These are phyloP conservation scores for Botrytis medusae DNA, from an alignment of 2,329 filamentous ascomycete genomes.

Conservation along the genomic window DNA sequence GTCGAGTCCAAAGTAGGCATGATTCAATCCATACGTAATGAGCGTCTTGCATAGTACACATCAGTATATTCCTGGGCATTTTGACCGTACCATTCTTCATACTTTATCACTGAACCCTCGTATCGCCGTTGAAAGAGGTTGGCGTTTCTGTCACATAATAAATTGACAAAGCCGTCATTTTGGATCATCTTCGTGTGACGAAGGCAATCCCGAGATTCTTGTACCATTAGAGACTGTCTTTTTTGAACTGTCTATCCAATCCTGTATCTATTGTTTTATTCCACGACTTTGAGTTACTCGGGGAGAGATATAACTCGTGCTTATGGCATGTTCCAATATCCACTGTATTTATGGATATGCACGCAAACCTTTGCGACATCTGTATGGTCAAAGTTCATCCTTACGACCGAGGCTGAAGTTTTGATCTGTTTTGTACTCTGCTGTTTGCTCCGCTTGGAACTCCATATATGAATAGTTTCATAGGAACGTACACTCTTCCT, in stretches of 20 bases:
- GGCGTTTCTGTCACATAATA: not conserved
- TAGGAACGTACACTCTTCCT: not conserved
- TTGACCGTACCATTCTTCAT: not conserved
- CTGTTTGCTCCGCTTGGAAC: not conserved
- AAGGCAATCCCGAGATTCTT: not conserved
- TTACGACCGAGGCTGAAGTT: not conserved
- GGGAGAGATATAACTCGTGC: slow-evolving; percentile 15
- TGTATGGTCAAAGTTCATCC: not conserved
- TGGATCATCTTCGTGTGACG: not conserved
- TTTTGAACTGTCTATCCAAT: not conserved
- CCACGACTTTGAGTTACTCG: not conserved
- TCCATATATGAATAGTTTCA: slow-evolving; percentile 2
- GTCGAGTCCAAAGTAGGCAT: not conserved
- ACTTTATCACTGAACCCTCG: not conserved
- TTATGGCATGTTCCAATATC: slow-evolving; percentile 12
- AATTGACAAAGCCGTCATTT: not conserved
- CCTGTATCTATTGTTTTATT: not conserved
- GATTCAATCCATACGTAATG: not conserved
- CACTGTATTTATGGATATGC: not conserved
- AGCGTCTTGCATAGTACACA: not conserved
- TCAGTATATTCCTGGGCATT: too few species aligned
- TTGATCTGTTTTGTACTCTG: not conserved
- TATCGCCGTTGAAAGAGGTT: not conserved
- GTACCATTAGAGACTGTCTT: not conserved
- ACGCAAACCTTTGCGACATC: not conserved